Evolutionary conservation across 768 basidiomycete species (phyloP).

Genomic region (Mycena amicta): DNA sequence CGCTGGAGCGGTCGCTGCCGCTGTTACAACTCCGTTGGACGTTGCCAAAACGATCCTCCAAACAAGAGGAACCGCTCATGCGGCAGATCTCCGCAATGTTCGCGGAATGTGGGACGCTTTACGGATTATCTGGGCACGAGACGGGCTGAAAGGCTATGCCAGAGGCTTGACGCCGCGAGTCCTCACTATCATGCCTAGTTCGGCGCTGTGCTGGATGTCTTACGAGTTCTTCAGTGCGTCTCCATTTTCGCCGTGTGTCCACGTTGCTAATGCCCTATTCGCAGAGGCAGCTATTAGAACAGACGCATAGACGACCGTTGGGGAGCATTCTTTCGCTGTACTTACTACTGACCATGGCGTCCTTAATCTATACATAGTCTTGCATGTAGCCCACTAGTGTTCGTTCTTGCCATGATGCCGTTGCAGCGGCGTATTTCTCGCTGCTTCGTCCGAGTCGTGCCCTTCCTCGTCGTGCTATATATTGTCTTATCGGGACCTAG

Average conservation of each 20-base stretch:
- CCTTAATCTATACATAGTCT: constrained; percentile 8
- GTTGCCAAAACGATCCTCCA: constrained; percentile 97
- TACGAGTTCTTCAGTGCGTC: constrained; percentile 98
- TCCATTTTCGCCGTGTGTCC: constrained; percentile 1
- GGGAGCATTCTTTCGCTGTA: constrained; percentile 2
- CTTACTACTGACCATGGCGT: constrained; percentile 4
- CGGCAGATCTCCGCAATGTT: constrained; percentile 81
- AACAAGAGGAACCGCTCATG: constrained; percentile 88
- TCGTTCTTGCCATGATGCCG: constrained; percentile 15
- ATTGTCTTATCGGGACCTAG: constrained; percentile 4
- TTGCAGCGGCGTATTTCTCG: constrained; percentile 11
- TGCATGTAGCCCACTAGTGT: background rate
- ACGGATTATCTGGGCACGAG: constrained; percentile 81
- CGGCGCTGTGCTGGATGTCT: constrained; percentile 95
- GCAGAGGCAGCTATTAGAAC: constrained; percentile 69
- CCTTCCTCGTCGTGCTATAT: constrained; percentile 16
- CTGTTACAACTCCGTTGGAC: constrained; percentile 94
- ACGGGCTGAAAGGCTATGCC: constrained; percentile 83
- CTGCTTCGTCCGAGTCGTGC: constrained; percentile 13
- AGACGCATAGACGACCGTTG: constrained; percentile 31
- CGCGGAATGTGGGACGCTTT: constrained; percentile 88
- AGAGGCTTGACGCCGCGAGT: constrained; percentile 91
- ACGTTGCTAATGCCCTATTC: constrained; percentile 5
- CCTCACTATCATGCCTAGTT: constrained; percentile 94
- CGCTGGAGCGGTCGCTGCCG: constrained; percentile 92